phyloP scores from a whole-genome alignment of 306 rosid genomes.

The Begonia loranthoides region DNA sequence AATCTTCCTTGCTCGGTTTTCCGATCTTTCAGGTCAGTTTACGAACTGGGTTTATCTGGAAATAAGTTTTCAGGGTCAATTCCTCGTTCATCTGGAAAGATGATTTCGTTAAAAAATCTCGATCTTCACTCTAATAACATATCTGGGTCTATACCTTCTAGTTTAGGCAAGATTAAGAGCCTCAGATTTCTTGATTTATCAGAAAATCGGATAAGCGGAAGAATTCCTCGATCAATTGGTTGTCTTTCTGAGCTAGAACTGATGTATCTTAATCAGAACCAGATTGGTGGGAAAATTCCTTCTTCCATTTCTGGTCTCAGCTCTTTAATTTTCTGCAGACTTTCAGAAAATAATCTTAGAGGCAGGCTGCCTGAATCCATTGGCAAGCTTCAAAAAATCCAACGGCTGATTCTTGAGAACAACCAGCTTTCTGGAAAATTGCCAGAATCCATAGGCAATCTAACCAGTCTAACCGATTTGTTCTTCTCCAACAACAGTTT shows the following conservation, averaged over 20 bases:
- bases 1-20: constrained; percentile 20
- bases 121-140: constrained; percentile 40
- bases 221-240: constrained; percentile 38
- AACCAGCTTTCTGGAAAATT: constrained; percentile 34
- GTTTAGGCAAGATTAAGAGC: constrained; percentile 31
- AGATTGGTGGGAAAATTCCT: constrained; percentile 32
- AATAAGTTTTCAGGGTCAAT: constrained; percentile 30
- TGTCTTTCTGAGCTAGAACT: constrained; percentile 24
- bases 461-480: constrained; percentile 27
- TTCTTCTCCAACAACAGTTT: constrained; percentile 39
- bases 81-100: constrained; percentile 28
- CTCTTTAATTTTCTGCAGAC: constrained; percentile 29
- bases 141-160: constrained; percentile 21
- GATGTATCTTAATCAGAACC: constrained; percentile 36
- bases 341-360: constrained; percentile 29
- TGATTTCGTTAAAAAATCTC: constrained; percentile 22
- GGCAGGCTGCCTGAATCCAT: constrained; percentile 38
- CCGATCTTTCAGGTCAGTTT: constrained; percentile 24
- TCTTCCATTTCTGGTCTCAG: constrained; percentile 33
- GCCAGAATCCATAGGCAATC: constrained; percentile 35
- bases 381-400: constrained; percentile 36
- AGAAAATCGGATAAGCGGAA: constrained; percentile 32
- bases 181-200: constrained; percentile 39
- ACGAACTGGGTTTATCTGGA: constrained; percentile 33
- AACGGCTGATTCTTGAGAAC: constrained; percentile 36